phyloP scores from a whole-genome alignment of 208 protist genomes.

The Crithidia thermophila region DNA sequence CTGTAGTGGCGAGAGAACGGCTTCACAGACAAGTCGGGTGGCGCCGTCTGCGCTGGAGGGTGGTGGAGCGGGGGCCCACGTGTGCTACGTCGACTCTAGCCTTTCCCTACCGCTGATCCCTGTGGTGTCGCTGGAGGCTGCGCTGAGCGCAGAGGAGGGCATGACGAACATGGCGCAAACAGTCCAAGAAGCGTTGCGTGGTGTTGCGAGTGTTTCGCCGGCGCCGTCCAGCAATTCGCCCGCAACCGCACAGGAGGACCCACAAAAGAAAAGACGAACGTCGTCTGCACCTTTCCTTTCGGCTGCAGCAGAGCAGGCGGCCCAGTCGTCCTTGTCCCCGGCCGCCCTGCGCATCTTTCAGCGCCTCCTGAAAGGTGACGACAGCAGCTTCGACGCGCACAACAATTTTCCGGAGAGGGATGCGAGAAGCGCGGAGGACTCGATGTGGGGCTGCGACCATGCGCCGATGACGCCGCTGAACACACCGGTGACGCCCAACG shows the following conservation, averaged over 20 bases:
- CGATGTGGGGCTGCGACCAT: neutral
- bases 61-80: neutral
- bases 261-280: too few species aligned
- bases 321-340: conserved; percentile 7
- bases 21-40: neutral
- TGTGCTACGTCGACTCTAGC: conserved; percentile 12
- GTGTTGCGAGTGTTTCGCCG: too few species aligned
- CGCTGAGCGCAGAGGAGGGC: conserved; percentile 6
- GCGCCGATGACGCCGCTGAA: neutral
- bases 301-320: neutral
- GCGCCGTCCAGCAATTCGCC: too few species aligned
- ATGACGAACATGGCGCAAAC: conserved; percentile 3
- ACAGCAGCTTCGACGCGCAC: neutral
- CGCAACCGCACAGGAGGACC: too few species aligned
- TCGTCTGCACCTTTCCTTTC: too few species aligned
- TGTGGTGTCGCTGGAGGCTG: conserved; percentile 6
- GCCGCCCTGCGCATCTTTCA: neutral
- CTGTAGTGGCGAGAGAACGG: too few species aligned
- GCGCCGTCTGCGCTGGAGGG: neutral
- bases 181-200: neutral
- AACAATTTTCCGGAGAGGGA: neutral
- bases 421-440: neutral
- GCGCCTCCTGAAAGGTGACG: neutral
- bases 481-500: neutral
- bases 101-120: conserved; percentile 4